phyloP scores from a whole-genome alignment of 1,139 yeast genomes.

The Pichia sp. region DNA sequence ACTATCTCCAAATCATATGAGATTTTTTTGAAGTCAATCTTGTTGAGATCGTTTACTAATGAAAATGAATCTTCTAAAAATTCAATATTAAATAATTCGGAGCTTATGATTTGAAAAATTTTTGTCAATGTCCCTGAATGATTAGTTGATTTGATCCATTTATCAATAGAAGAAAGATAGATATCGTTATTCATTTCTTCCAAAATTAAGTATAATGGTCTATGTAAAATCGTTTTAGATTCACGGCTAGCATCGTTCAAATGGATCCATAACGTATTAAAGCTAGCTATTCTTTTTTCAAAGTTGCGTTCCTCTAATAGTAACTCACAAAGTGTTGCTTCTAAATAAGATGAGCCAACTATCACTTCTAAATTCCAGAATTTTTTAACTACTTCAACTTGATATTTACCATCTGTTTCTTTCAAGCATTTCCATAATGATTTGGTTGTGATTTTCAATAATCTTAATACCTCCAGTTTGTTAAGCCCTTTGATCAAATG shows the following conservation, averaged over 20 bases:
- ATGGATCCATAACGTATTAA: conserved; percentile 57
- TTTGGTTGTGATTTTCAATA: conserved; percentile 35
- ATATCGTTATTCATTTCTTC: conserved; percentile 51
- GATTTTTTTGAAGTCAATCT: conserved; percentile 55
- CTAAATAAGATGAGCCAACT: conserved; percentile 41
- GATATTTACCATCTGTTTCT: conserved; percentile 44
- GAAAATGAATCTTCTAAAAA: conserved; percentile 25
- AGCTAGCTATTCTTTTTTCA: conserved; percentile 38
- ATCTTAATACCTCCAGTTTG: conserved; percentile 29
- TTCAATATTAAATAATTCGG: conserved; percentile 40
- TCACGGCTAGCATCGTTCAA: conserved; percentile 34
- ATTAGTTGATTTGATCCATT: conserved; percentile 51
- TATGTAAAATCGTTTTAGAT: conserved; percentile 43
- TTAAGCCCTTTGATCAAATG: conserved; percentile 30
- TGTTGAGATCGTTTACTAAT: conserved; percentile 23
- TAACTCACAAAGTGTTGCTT: conserved; percentile 51
- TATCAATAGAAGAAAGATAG: conserved; percentile 40
- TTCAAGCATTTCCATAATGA: conserved; percentile 43
- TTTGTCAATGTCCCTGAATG: conserved; percentile 53
- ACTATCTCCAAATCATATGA: conserved; percentile 51
- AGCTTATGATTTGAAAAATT: conserved; percentile 49
- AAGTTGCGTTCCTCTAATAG: conserved; percentile 34
- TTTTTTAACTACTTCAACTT: conserved; percentile 56
- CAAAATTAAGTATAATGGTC: conserved; percentile 63
- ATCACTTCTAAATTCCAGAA: conserved; percentile 39